Conservation (phyloP, 2,329 filamentous ascomycete species). For the Xylariaceae sp. region DNA sequence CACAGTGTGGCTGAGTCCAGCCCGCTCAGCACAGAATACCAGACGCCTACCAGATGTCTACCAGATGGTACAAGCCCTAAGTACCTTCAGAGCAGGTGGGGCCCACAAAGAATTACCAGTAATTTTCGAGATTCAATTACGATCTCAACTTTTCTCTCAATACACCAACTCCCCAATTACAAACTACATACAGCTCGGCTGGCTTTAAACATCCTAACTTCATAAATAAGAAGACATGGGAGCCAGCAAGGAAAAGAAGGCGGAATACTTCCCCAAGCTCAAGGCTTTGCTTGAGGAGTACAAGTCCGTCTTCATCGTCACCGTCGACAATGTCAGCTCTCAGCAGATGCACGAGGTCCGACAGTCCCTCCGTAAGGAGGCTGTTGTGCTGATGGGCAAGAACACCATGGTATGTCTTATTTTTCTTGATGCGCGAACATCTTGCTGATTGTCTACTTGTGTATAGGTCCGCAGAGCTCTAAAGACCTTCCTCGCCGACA, state of each 20-base stretch:
- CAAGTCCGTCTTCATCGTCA: conserved; percentile 96
- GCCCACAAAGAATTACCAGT: conserved; percentile 29
- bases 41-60: too few species aligned
- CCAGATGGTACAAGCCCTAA: conserved; percentile 28
- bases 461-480: conserved; percentile 89
- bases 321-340: conserved; percentile 99
- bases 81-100: conserved; percentile 16
- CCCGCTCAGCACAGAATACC: too few species aligned
- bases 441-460: too few species aligned
- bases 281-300: conserved; percentile 96
- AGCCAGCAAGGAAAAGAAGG: conserved; percentile 95
- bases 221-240: conserved; percentile 96
- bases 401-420: conserved; percentile 83
- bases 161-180: conserved; percentile 28
- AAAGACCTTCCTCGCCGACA: conserved; percentile 89
- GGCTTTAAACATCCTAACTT: conserved; percentile 99
- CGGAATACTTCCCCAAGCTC: conserved; percentile 93
- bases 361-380: conserved; percentile 85
- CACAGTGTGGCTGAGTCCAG: conserved; percentile 2
- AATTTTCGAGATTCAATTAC: conserved; percentile 23
- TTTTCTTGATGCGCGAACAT: too few species aligned
- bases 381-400: conserved; percentile 99
- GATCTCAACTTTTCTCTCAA: conserved; percentile 26
- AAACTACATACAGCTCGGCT: conserved; percentile 30
- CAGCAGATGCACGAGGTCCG: conserved; percentile 99